phyloP scores from a whole-genome alignment of 768 basidiomycete species.

The Kwoniella pini region DNA sequence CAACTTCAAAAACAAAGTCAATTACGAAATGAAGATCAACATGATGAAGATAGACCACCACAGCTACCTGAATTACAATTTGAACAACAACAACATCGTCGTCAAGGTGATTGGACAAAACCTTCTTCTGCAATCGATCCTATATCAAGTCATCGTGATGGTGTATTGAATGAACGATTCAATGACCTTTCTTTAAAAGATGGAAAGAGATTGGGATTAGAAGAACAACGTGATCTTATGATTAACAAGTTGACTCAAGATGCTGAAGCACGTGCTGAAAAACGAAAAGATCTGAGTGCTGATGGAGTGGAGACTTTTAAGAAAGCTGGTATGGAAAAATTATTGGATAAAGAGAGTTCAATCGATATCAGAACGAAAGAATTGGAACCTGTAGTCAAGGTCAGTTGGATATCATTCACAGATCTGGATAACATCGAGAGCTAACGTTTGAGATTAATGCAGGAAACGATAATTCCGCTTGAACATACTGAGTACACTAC shows the following conservation, averaged over 20 bases:
- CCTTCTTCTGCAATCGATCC: constrained; percentile 1
- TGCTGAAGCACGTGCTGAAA: constrained; percentile 12
- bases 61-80: neutral
- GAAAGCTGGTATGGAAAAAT: constrained; percentile 34
- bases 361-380: constrained; percentile 44
- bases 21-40: too few relatives aligned
- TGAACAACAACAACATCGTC: neutral
- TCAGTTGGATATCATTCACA: constrained; percentile 20
- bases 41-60: neutral
- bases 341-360: constrained; percentile 27
- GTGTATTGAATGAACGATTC: constrained; percentile 1
- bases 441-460: neutral
- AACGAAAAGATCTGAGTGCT: constrained; percentile 13
- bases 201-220: constrained; percentile 1
- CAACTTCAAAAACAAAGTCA: too few relatives aligned
- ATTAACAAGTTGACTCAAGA: constrained; percentile 22
- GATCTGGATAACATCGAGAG: too few relatives aligned
- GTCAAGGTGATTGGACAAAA: neutral
- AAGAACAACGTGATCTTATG: constrained; percentile 32
- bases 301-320: constrained; percentile 28
- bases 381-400: constrained; percentile 50
- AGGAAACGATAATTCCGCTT: constrained; percentile 46
- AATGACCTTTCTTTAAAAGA: neutral
- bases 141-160: neutral
- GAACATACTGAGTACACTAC: constrained; percentile 42